Evolutionary conservation across 1,284 basidiomycete genomes (phyloP), one percentile per base, ranked within the genome.

Genomic region (Cutaneotrichosporon sp.): DNA sequence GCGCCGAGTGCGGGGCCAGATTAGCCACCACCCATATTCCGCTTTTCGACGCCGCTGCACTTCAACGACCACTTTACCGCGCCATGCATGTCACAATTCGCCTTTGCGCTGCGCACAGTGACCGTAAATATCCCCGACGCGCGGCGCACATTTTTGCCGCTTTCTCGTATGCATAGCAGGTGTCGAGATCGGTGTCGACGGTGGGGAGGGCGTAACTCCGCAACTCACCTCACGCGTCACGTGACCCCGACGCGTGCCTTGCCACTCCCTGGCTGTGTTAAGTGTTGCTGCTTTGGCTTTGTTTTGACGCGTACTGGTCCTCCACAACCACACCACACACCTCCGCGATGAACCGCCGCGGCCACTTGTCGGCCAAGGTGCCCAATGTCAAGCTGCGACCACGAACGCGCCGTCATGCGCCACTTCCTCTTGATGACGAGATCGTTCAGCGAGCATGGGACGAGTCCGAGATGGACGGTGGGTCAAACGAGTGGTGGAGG

Each of bases 371-470:
- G 2, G 55, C 49, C 53, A 73, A 72, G 54, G 58, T 74, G 3
- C 66, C 70, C 4, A 69, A 71, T 53, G 72, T 73, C 54, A 74
- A 72, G 55, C 57, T 73, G 13, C 68, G 72, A 2, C 72, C 72
- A 1, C 49, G 51, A 30, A 49, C 51, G 40, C 59, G 17, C 36
- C 51, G 37, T 1, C 41, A 45, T 20, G 18, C 33, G 9, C 45
- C 41, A 22, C 34, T 39, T 23, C 48, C 54, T 14, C 15, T 22
- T 21, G 66, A 68, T 45, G 54, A 51, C 42, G 66, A 65, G 56
- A 55, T 69, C 26, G 46, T 63, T 17, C 22, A 55, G 18, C 39
- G 56, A 18, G 65, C 62, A 8, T 45, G 58, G 53, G 59, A 53
- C 8, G 62, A 62, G 21, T 58, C 60, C 8, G 65, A 64, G 43